These are phyloP conservation scores for Pythium brachiatum DNA, from an alignment of 352 stramenopile genomes.

Conservation along the genomic window DNA sequence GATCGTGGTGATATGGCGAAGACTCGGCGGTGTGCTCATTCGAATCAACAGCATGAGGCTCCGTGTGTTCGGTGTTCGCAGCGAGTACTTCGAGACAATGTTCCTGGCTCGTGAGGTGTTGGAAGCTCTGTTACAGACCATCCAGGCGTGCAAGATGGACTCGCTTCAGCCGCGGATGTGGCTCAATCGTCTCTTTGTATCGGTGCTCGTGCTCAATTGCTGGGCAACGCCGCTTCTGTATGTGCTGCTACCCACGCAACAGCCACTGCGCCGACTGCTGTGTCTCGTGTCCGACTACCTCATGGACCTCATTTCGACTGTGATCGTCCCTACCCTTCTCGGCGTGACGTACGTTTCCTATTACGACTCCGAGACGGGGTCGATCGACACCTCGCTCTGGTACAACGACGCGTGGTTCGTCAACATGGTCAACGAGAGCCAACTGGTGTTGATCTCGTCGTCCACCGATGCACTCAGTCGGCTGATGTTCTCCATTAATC, in stretches of 20 bases:
- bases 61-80: slow-evolving; percentile 25
- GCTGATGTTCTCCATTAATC: slow-evolving; percentile 3
- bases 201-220: slow-evolving; percentile 19
- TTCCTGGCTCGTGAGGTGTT: slow-evolving; percentile 22
- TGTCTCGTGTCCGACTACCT: slow-evolving; percentile 12
- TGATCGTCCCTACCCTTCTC: slow-evolving; percentile 10
- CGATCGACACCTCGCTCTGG: slow-evolving; percentile 18
- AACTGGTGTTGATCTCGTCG: slow-evolving; percentile 34
- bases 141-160: slow-evolving; percentile 19
- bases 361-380: slow-evolving; percentile 1
- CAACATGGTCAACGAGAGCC: slow-evolving; percentile 26
- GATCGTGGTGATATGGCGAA: neutral
- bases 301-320: slow-evolving; percentile 11
- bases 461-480: slow-evolving; percentile 29
- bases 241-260: neutral
- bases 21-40: neutral
- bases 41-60: neutral
- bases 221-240: slow-evolving; percentile 16
- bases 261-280: slow-evolving; percentile 2
- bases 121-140: slow-evolving; percentile 19
- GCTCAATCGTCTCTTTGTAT: slow-evolving; percentile 17
- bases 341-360: slow-evolving; percentile 7
- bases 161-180: slow-evolving; percentile 1
- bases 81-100: slow-evolving; percentile 24
- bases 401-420: slow-evolving; percentile 31